A percentile compares a stretch with the other conserved stretches of the same genome.
These are phyloP conservation scores for Penicillium frequentans DNA, from an alignment of 2,329 filamentous ascomycete genomes.

Conservation along the genomic window DNA sequence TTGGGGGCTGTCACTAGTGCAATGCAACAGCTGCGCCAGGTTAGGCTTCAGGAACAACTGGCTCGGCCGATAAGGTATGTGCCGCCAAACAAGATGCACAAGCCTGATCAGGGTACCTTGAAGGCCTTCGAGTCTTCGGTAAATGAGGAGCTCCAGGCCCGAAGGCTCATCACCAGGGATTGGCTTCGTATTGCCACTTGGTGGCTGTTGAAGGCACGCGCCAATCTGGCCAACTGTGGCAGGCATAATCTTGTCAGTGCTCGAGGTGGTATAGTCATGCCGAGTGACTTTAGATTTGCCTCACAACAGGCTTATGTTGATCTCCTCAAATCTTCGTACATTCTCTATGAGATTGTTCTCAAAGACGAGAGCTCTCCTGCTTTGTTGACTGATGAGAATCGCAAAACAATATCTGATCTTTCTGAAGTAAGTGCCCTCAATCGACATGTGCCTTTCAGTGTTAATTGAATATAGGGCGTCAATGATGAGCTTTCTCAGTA, in stretches of 20 bases:
- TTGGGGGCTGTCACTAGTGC: slow-evolving; percentile 22
- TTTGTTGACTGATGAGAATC: slow-evolving; percentile 29
- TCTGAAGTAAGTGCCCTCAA: slow-evolving; percentile 24
- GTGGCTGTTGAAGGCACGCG: slow-evolving; percentile 33
- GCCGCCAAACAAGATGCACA: slow-evolving; percentile 25
- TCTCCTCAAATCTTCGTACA: slow-evolving; percentile 33
- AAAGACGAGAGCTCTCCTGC: slow-evolving; percentile 18
- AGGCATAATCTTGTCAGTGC: slow-evolving; percentile 17
- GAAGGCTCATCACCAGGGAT: slow-evolving; percentile 25
- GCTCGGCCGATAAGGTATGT: slow-evolving; percentile 28
- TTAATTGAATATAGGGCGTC: slow-evolving; percentile 20
- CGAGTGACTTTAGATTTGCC: slow-evolving; percentile 19
- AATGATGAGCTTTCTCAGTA: slow-evolving; percentile 30
- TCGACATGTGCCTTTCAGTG: neutral
- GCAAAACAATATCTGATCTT: slow-evolving; percentile 31
- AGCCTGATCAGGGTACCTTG: slow-evolving; percentile 20
- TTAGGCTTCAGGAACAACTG: slow-evolving; percentile 25
- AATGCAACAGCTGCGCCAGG: slow-evolving; percentile 28
- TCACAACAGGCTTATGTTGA: slow-evolving; percentile 33
- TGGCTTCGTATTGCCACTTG: slow-evolving; percentile 34
- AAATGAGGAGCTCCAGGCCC: slow-evolving; percentile 21
- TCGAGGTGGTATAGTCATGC: slow-evolving; percentile 25
- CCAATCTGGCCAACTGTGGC: slow-evolving; percentile 23
- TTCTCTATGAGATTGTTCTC: slow-evolving; percentile 33
- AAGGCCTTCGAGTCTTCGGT: slow-evolving; percentile 20